Conservation (phyloP, 1,284 basidiomycete genomes). For the Heterobasidion annosum region DNA sequence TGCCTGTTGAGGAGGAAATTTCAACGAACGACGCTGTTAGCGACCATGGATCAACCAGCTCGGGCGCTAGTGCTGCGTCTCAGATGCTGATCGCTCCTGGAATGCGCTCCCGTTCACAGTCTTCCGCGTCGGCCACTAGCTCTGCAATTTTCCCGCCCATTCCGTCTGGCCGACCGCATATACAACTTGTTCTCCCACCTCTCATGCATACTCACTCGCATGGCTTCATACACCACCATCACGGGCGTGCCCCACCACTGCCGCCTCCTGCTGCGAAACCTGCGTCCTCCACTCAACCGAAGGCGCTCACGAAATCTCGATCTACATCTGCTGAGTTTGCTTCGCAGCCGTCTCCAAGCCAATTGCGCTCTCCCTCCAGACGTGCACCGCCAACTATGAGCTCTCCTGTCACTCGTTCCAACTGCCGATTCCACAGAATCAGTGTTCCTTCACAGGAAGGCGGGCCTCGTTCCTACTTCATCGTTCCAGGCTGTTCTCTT, state of each 20-base stretch:
- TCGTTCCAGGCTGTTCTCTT: slow-evolving; percentile 59
- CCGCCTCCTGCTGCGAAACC: slow-evolving; percentile 2
- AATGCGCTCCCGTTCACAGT: neutral
- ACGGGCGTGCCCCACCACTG: slow-evolving; percentile 5
- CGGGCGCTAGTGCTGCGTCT: neutral
- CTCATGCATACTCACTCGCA: slow-evolving; percentile 11
- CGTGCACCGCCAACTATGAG: slow-evolving; percentile 7
- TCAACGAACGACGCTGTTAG: too few relatives aligned
- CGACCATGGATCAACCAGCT: neutral
- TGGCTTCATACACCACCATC: slow-evolving; percentile 9
- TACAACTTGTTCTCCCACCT: slow-evolving; percentile 2
- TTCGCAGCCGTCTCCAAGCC: neutral
- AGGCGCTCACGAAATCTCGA: neutral
- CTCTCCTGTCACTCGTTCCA: slow-evolving; percentile 37
- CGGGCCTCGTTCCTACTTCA: slow-evolving; percentile 42
- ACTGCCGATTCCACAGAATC: slow-evolving; percentile 59
- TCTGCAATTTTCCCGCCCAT: slow-evolving; percentile 11
- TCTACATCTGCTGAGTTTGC: neutral
- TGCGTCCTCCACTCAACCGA: neutral
- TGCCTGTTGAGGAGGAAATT: neutral
- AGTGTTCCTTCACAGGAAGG: slow-evolving; percentile 45
- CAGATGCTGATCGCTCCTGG: neutral
- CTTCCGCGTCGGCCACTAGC: slow-evolving; percentile 8
- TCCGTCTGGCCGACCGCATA: neutral
- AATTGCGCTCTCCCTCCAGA: slow-evolving; percentile 1